Conservation (phyloP, 768 basidiomycete species). For the Clavulina sp. region DNA sequence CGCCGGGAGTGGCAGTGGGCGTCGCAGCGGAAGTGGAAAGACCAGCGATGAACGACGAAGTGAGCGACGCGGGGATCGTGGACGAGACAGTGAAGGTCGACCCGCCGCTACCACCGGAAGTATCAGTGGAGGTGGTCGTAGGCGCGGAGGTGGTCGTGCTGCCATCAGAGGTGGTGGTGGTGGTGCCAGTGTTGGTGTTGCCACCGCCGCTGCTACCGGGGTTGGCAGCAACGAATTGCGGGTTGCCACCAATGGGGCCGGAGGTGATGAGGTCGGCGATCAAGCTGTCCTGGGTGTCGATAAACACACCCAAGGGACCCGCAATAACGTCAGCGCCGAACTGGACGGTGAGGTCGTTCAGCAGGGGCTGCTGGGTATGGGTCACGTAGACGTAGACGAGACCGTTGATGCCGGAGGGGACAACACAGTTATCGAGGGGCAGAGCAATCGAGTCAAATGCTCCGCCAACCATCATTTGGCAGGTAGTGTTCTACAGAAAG, state of each 20-base stretch:
- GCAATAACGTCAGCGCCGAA: constrained; percentile 37
- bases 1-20: constrained; percentile 10
- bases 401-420: constrained; percentile 53
- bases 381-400: constrained; percentile 61
- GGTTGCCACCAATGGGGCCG: background rate
- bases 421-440: constrained; percentile 40
- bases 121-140: background rate
- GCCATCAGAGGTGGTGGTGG: constrained; percentile 9
- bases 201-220: background rate
- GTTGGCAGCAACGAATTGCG: background rate
- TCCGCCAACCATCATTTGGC: constrained; percentile 64
- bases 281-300: constrained; percentile 26
- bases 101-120: constrained; percentile 12
- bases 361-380: constrained; percentile 39
- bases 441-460: constrained; percentile 35
- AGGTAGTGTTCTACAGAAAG: constrained; percentile 32
- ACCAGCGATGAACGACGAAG: constrained; percentile 13
- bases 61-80: constrained; percentile 13
- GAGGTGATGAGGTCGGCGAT: background rate
- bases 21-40: constrained; percentile 9
- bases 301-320: constrained; percentile 52
- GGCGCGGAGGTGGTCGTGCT: background rate
- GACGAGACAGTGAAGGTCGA: constrained; percentile 11
- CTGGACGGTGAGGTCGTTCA: constrained; percentile 43
- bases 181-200: constrained; percentile 10